Conservation (phyloP, 805 yeast species). For the Metschnikowia colocasiae region DNA sequence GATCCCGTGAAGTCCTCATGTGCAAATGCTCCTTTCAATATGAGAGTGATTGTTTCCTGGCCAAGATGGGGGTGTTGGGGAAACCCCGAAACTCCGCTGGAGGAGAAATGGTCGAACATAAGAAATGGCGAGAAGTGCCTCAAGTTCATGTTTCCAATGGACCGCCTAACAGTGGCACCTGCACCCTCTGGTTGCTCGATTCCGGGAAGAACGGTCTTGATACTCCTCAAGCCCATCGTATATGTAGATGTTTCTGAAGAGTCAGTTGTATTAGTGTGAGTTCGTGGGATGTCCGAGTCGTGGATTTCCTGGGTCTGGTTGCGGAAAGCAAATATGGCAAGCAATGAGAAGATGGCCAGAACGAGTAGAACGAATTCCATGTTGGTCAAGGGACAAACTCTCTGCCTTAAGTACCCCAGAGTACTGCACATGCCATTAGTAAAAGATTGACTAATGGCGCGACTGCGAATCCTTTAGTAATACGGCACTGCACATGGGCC, state of each 20-base stretch:
- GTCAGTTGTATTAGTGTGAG: neutral
- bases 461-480: neutral
- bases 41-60: slow-evolving; percentile 72
- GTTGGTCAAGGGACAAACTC: neutral
- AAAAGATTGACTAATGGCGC: neutral
- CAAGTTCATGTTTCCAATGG: slow-evolving; percentile 65
- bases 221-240: slow-evolving; percentile 23
- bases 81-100: slow-evolving; percentile 65
- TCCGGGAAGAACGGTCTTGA: slow-evolving; percentile 41
- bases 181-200: slow-evolving; percentile 77
- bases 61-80: slow-evolving; percentile 86
- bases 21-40: slow-evolving; percentile 63
- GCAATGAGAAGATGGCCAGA: neutral
- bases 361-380: neutral
- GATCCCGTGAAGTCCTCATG: slow-evolving; percentile 88
- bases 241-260: neutral
- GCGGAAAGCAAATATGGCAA: neutral
- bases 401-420: neutral
- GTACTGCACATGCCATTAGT: slow-evolving; percentile 1
- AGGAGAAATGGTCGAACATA: slow-evolving; percentile 75
- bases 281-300: too few species aligned
- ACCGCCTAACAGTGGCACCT: slow-evolving; percentile 79
- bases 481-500: neutral
- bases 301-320: neutral
- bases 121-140: slow-evolving; percentile 79